phyloP scores from a whole-genome alignment of 1,284 basidiomycete species.

The Heterobasidion irregulare region DNA sequence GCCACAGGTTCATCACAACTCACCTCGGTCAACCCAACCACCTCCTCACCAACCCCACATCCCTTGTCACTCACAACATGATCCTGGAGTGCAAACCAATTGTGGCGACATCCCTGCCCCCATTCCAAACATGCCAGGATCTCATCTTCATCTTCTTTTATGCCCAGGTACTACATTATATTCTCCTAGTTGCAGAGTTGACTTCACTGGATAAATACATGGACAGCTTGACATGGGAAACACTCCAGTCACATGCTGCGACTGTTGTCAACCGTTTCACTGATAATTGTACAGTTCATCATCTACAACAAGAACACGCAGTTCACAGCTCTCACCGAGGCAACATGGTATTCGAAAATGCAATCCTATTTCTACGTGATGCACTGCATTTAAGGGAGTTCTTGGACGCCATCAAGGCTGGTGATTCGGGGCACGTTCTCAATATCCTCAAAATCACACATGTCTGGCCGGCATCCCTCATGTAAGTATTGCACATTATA shows the following conservation, averaged over 20 bases:
- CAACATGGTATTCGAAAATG: constrained; percentile 30
- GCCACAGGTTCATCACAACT: constrained; percentile 20
- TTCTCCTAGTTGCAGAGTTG: constrained; percentile 22
- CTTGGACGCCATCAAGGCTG: constrained; percentile 25
- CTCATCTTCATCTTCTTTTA: constrained; percentile 27
- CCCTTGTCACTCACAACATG: constrained; percentile 5
- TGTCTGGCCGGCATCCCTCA: constrained; percentile 25
- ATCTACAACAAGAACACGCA: constrained; percentile 13
- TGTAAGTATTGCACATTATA: not conserved
- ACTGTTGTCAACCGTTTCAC: constrained; percentile 1
- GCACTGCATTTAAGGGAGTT: constrained; percentile 26
- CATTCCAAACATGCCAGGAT: constrained; percentile 25
- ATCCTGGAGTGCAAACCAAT: constrained; percentile 22
- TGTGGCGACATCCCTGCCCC: constrained; percentile 20
- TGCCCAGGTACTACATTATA: constrained; percentile 25
- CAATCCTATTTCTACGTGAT: constrained; percentile 25
- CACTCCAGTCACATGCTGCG: constrained; percentile 1
- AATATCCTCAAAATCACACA: constrained; percentile 22
- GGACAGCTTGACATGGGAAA: constrained; percentile 11
- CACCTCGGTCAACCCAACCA: constrained; percentile 21
- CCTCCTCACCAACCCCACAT: constrained; percentile 1
- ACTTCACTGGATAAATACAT: constrained; percentile 17
- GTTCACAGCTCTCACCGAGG: constrained; percentile 2
- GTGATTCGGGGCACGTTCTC: constrained; percentile 27
- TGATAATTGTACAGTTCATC: not conserved